phyloP scores from a whole-genome alignment of 106 monocot genomes.

The Ottelia alismoides region DNA sequence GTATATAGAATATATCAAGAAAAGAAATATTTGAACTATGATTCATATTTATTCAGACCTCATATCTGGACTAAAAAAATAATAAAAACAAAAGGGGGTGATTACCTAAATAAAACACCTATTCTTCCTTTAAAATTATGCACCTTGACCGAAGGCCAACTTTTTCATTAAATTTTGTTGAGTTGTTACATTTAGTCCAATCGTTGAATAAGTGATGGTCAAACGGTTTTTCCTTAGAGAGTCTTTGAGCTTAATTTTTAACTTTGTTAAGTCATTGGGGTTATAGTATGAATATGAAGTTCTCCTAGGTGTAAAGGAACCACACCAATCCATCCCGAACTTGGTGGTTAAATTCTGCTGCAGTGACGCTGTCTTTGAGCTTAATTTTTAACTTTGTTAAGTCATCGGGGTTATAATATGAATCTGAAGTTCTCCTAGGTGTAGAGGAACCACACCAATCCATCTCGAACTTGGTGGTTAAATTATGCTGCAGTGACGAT shows the following conservation, averaged over 20 bases:
- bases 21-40: too few species aligned
- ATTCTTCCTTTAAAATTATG: constrained; percentile 2
- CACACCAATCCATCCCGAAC: constrained; percentile 12
- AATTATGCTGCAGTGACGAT: constrained; percentile 7
- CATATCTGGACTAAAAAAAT: not conserved
- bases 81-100: not conserved
- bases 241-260: not conserved
- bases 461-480: constrained; percentile 11
- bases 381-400: not conserved
- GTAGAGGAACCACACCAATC: constrained; percentile 14
- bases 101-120: constrained; percentile 1
- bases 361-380: not conserved
- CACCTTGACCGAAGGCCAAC: not conserved
- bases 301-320: constrained; percentile 9
- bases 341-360: constrained; percentile 13
- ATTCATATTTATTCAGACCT: constrained; percentile 14
- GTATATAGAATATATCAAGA: too few species aligned
- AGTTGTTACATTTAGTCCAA: not conserved
- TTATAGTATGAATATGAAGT: constrained; percentile 1
- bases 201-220: not conserved
- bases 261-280: not conserved
- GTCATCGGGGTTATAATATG: not conserved
- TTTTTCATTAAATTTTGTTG: not conserved
- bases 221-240: not conserved
- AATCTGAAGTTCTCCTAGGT: constrained; percentile 5